These are phyloP conservation scores for Lycium barbarum DNA, from an alignment of 257 asterid species.

Conservation along the genomic window DNA sequence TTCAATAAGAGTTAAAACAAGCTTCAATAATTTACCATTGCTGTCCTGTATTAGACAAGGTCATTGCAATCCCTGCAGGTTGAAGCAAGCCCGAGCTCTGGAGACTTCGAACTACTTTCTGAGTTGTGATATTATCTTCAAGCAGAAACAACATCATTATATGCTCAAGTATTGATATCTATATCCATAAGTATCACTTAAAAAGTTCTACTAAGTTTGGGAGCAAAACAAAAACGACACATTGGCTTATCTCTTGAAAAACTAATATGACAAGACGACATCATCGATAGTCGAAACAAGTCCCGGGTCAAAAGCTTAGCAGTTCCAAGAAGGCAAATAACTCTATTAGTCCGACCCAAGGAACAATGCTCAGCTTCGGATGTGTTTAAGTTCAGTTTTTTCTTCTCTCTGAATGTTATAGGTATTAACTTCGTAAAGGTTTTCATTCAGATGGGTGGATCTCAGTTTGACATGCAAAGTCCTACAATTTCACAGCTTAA, in stretches of 20 bases:
- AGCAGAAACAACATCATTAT: background rate
- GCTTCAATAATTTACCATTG: conserved; percentile 63
- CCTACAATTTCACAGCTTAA: background rate
- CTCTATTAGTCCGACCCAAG: background rate
- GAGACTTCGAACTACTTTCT: conserved; percentile 63
- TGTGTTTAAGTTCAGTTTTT: background rate
- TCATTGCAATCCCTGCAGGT: conserved; percentile 82
- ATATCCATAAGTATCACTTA: background rate
- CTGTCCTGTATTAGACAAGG: conserved; percentile 78
- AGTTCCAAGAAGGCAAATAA: background rate
- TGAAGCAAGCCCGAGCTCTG: conserved; percentile 64
- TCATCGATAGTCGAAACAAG: background rate
- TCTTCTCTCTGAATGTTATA: background rate
- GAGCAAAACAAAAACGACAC: conserved; percentile 9
- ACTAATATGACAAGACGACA: background rate
- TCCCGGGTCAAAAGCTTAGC: background rate
- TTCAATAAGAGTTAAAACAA: background rate
- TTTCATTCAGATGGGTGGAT: background rate
- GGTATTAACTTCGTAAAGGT: background rate
- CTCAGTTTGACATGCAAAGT: background rate
- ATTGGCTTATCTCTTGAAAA: background rate
- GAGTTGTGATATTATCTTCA: conserved; percentile 58
- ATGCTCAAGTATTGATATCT: background rate
- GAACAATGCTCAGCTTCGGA: background rate
- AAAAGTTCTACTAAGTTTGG: conserved; percentile 24